Evolutionary conservation across 1,139 yeast genomes (phyloP).

Genomic region (Kurtzmaniella natalensis): DNA sequence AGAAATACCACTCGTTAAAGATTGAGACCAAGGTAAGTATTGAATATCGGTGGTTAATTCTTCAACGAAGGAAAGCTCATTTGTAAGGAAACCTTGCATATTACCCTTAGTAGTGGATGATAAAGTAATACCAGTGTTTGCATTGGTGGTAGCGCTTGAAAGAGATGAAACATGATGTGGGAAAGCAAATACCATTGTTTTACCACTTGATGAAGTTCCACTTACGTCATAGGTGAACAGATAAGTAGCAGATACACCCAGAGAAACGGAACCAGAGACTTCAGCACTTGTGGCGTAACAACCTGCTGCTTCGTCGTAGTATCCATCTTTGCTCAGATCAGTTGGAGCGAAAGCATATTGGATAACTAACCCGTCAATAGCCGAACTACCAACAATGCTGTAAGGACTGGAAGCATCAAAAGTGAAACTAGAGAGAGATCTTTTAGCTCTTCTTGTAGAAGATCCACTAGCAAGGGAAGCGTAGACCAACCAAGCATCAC

Average conservation of each 20-base stretch:
- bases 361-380: constrained; percentile 46
- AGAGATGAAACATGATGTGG: constrained; percentile 68
- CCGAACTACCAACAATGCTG: constrained; percentile 2
- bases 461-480: constrained; percentile 39
- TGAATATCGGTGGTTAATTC: constrained; percentile 44
- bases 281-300: constrained; percentile 32
- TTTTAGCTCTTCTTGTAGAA: constrained; percentile 32
- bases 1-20: constrained; percentile 24
- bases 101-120: constrained; percentile 64
- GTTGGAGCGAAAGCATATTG: constrained; percentile 52
- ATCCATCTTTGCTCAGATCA: constrained; percentile 19
- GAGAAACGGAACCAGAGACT: constrained; percentile 23
- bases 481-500: constrained; percentile 54
- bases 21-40: constrained; percentile 57
- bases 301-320: constrained; percentile 36
- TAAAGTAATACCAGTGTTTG: constrained; percentile 46
- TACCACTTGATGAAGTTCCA: constrained; percentile 51
- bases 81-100: constrained; percentile 58
- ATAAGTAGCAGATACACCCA: constrained; percentile 44
- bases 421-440: constrained; percentile 31
- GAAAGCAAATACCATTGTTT: constrained; percentile 58
- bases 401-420: constrained; percentile 5
- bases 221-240: constrained; percentile 46
- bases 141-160: constrained; percentile 25
- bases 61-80: constrained; percentile 47